These are phyloP conservation scores for Schwanniomyces pseudopolymorphus DNA, from an alignment of 805 yeast species.

Conservation along the genomic window DNA sequence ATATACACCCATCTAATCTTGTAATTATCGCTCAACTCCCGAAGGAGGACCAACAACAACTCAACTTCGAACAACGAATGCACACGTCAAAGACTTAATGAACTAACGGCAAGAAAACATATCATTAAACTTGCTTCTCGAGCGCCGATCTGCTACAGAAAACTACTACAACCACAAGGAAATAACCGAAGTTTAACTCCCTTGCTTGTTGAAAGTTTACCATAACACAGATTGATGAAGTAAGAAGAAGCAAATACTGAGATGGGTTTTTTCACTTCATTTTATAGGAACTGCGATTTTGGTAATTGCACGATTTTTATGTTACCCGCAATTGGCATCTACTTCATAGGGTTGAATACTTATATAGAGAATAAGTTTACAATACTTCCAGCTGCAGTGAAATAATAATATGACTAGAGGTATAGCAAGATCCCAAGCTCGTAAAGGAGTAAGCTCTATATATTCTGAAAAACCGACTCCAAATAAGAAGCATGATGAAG, in stretches of 20 bases:
- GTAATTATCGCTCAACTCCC: slow-evolving; percentile 53
- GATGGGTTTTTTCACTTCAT: neutral
- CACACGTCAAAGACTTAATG: slow-evolving; percentile 18
- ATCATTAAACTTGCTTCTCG: slow-evolving; percentile 55
- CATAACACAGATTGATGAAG: slow-evolving; percentile 54
- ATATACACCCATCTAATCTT: slow-evolving; percentile 19
- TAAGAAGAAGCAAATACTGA: neutral
- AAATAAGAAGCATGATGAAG: neutral
- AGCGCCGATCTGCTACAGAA: slow-evolving; percentile 67
- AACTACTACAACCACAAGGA: slow-evolving; percentile 30
- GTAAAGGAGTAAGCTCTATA: slow-evolving; percentile 8
- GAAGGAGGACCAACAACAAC: slow-evolving; percentile 39
- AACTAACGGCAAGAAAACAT: slow-evolving; percentile 8
- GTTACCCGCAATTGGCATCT: slow-evolving; percentile 10
- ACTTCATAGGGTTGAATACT: neutral
- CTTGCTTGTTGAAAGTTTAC: slow-evolving; percentile 39
- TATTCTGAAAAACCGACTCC: neutral
- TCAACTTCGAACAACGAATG: slow-evolving; percentile 19
- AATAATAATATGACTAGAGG: slow-evolving; percentile 27
- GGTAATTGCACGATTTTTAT: slow-evolving; percentile 5
- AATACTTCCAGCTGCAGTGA: neutral
- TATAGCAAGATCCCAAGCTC: slow-evolving; percentile 26
- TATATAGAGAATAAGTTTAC: neutral
- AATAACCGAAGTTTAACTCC: slow-evolving; percentile 31
- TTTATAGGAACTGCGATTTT: slow-evolving; percentile 6